These are phyloP conservation scores for Coffea eugenioides DNA, from an alignment of 257 asterid genomes.

Conservation along the genomic window DNA sequence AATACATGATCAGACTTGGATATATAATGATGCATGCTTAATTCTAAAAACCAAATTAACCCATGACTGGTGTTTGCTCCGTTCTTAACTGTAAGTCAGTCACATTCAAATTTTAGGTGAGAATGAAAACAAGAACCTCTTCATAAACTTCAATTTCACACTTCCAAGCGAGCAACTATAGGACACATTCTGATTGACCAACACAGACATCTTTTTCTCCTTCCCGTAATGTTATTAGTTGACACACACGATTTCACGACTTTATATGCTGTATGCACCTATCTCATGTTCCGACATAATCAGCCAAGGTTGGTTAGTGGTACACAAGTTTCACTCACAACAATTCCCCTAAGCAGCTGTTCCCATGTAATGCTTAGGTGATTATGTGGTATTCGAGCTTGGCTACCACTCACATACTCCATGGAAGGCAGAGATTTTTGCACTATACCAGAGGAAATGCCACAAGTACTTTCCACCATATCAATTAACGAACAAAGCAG, in stretches of 20 bases:
- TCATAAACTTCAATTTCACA: not conserved
- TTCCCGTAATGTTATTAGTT: not conserved
- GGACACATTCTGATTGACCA: not conserved
- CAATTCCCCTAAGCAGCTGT: not conserved
- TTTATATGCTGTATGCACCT: not conserved
- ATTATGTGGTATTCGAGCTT: not conserved
- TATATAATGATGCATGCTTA: not conserved
- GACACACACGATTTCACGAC: not conserved
- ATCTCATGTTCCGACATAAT: not conserved
- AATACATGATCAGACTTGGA: not conserved
- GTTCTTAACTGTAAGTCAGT: not conserved
- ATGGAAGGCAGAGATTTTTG: not conserved
- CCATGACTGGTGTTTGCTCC: not conserved
- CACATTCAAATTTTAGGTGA: too few species aligned
- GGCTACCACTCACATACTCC: not conserved
- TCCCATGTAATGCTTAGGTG: not conserved
- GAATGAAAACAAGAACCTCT: not conserved
- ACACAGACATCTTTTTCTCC: not conserved
- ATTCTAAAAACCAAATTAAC: not conserved
- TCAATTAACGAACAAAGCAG: not conserved
- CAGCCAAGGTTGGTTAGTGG: not conserved
- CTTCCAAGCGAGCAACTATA: not conserved
- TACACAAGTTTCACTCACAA: not conserved
- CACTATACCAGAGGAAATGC: not conserved
- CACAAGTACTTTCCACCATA: not conserved